Evolutionary conservation across 2,329 filamentous ascomycete genomes (phyloP), one percentile per base, ranked within the genome.

Genomic region (Exophiala aquamarina): DNA sequence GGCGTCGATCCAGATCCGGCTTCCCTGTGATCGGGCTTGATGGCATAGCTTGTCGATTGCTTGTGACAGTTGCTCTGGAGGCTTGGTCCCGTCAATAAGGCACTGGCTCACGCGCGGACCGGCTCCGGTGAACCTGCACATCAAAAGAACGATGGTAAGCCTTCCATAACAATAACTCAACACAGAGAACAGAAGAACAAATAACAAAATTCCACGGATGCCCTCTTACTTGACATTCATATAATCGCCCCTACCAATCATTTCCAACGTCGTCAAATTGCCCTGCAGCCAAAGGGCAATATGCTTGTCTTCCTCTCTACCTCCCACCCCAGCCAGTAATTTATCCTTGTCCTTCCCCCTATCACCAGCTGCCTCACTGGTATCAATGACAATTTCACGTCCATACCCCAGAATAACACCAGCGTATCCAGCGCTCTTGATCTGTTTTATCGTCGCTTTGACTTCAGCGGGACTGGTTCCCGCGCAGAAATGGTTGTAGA

Each of bases 401-500:
- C 74, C 76, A 57, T 79, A 80, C n/a, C 71, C 70, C 2, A 79
- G 64, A 7, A 79, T 72, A 2, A 79, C 73, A 2, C 77, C 77
- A 8, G 71, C 65, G 51, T 72, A 80, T 13, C 77, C 77, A 14
- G 79, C 59, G 0, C 54, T 50, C 53, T 74, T 76, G 41, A 79
- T 72, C 1, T 65, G 63, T 2, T 63, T 59, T 20, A 77, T 67
- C 0, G 71, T 74, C 4, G 61, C 61, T 23, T 69, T 64, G 1
- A 79, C 73, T 44, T 79, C 75, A 1, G 50, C 42, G 26, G 70
- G 66, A 40, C 71, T 77, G 20, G 70, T 70, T 0, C 77, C 77
- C 0, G 76, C 77, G 51, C 77, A 79, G 61, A 80, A 81, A 36
- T 80, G 77, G 49, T 78, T 71, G 55, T 80, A 81, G 13, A 79